A percentile compares a stretch with the other conserved stretches of the same genome.
Conservation (phyloP, 306 rosid species). For the Abrus precatorius region DNA sequence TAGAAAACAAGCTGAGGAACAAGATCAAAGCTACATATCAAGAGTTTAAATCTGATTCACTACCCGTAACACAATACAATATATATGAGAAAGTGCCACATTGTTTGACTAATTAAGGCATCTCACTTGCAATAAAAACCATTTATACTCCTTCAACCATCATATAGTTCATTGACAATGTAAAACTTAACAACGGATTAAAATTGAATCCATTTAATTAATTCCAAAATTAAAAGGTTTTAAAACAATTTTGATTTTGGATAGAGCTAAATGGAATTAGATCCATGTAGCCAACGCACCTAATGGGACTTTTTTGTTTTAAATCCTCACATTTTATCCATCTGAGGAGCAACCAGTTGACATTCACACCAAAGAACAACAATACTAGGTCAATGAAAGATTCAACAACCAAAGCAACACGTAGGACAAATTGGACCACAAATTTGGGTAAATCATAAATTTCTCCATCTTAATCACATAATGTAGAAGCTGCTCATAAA, state of each 20-base stretch:
- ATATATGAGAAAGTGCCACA: neutral
- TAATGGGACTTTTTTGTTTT: neutral
- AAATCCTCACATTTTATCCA: neutral
- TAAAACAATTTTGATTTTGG: neutral
- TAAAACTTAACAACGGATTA: slow-evolving; percentile 1
- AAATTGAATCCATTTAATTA: neutral
- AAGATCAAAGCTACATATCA: neutral
- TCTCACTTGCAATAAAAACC: neutral
- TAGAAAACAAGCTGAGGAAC: neutral
- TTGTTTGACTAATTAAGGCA: neutral
- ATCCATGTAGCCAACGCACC: neutral
- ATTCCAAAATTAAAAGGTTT: neutral
- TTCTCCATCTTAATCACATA: neutral
- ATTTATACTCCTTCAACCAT: neutral
- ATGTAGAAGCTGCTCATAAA: neutral
- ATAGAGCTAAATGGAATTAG: neutral
- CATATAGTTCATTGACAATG: neutral
- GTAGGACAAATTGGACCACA: neutral
- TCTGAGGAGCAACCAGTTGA: neutral
- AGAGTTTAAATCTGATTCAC: neutral
- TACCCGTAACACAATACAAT: neutral
- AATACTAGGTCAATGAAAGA: neutral
- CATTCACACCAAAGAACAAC: slow-evolving; percentile 2
- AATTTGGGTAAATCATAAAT: slow-evolving; percentile 10
- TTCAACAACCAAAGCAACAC: neutral